Evolutionary conservation across 208 protist genomes (phyloP), one percentile per base, ranked within the genome.

Genomic region (Trypanosomatidae sp.): DNA sequence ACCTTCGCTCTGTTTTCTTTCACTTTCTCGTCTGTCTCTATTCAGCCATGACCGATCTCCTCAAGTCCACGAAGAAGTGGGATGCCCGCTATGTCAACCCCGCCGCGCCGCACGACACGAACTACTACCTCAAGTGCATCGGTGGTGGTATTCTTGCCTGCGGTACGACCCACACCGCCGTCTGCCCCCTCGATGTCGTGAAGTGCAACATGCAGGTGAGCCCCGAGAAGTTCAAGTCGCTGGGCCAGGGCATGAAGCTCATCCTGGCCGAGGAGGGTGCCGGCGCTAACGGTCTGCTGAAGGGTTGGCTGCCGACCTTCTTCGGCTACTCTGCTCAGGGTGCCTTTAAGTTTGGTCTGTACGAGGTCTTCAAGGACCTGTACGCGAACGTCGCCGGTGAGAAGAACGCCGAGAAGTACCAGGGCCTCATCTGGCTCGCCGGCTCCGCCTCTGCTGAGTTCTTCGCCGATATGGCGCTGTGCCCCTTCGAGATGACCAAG

Each of bases 201-300:
- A 99, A 99, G 90, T 98, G 94, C 78, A 97, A 95, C 81, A 98
- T 98, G 81, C 97, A 99, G 86, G 84, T 96, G 71, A 89, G 85
- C 84, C 95, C 95, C 74, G 87, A 88, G 52, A 85, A 95, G 81
- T 98, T 93, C 86, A 94, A 80, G 68, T 89, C 88, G 36, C 85
- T 98, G 39, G 66, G 79, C 66, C 73, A 83, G 55, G 91, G 91
- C n/a, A 58, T 97, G 28, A 80, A 80, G 58, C 47, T 90, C 30
- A 84, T 98, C 44, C 15, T 86, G 0, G 36, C 44, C 3, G 88
- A 95, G 77, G 86, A 98, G 69, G 90, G 91, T 41, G 65, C 55
- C 17, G 95, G 97, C 44, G 62, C 88, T 12, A 66, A 56, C 22
- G 95, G 85, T n/a, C 85, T 99, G 33, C 64, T 91, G 62, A 96